These are phyloP conservation scores for Gastrodia elata DNA, from an alignment of 106 monocot genomes.

Conservation along the genomic window DNA sequence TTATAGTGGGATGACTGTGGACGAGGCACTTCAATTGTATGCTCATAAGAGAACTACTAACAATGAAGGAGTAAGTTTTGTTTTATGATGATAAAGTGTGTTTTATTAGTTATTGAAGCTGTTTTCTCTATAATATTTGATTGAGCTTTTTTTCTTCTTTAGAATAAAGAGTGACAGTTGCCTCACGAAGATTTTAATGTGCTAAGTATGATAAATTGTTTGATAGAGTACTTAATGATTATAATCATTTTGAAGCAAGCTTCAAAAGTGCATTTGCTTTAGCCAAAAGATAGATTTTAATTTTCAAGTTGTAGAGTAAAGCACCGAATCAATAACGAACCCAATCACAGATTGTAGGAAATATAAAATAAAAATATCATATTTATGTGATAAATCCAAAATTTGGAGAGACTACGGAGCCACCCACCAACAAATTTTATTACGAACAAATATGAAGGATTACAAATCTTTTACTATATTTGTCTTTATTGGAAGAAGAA, in stretches of 20 bases:
- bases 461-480: too few species aligned
- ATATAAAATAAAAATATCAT: too few species aligned
- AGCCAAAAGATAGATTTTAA: too few species aligned
- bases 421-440: too few species aligned
- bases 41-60: conserved; percentile 36
- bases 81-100: not conserved
- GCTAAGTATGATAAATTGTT: not conserved
- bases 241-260: not conserved
- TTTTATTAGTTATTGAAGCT: not conserved
- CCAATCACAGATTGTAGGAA: too few species aligned
- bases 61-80: conserved; percentile 32
- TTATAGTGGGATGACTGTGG: conserved; percentile 33
- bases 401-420: too few species aligned
- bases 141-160: not conserved
- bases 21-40: conserved; percentile 49
- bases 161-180: not conserved
- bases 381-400: too few species aligned
- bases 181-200: not conserved
- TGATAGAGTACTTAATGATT: not conserved
- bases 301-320: too few species aligned
- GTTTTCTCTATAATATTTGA: not conserved
- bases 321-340: too few species aligned
- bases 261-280: not conserved
- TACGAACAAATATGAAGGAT: too few species aligned
- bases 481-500: too few species aligned